Base-by-base conservation (phyloP, 768 basidiomycete genomes). In the Tricholoma flavovirens region DNA sequence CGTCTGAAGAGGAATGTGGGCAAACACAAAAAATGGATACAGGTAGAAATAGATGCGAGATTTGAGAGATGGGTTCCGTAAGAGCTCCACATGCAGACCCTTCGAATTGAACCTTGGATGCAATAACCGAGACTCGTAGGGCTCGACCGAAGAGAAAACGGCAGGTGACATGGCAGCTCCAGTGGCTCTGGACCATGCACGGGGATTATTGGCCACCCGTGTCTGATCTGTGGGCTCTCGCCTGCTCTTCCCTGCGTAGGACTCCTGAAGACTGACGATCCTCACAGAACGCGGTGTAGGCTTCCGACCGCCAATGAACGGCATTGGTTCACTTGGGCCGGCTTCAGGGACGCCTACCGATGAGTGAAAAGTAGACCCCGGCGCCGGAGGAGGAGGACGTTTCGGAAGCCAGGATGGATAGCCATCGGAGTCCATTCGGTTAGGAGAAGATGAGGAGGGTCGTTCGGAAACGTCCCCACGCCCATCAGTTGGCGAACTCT, bases 361-460 rank as follows among this genome's bases (percentile, higher is more conserved):
- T 6, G 82, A 83, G 56, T 83, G 83, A 54, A 87, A 70, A 1
- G 87, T 89, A 9, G 87, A 87, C 3, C 80, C 80, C 3, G 91
- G 90, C 7, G 82, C 82, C 0, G 90, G 90, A 0, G 83, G 87
- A 14, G 83, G 84, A 2, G 91, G 90, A 12, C 90, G 79, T 57
- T 75, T 82, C 15, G 90, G 90, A 1, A 93, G 83, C 90, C 90
- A 93, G 21, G 87, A 85, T 2, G 90, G 90, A 66, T 93, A 93
- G 12, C 84, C 84, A 60, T 88, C 87, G 15, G 75, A 78, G 62
- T 82, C 79, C 66, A 66, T 68, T 55, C 68, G 67, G 46, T 64
- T 61, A 40, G 65, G 69, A 15, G 70, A 67, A 26, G 65, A 72
- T 2, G 71, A 69, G 8, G 71, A 71, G 17, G 68, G 72, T 46